Base-by-base conservation (phyloP, 1,284 basidiomycete species). In the Trichosporon faecale region DNA sequence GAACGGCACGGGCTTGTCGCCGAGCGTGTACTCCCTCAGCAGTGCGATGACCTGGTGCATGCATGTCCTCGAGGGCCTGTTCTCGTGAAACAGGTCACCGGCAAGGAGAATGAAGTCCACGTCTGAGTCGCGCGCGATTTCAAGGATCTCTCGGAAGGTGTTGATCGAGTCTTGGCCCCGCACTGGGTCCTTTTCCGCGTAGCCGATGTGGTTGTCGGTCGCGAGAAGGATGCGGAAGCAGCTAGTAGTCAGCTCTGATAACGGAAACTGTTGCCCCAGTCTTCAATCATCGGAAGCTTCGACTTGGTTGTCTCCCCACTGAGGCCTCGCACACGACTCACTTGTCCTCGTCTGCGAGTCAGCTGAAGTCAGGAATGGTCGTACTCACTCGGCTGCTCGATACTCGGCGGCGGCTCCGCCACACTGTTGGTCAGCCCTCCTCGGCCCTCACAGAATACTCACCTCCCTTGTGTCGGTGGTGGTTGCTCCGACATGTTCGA, bases 61-160 rank as follows among this genome's bases (percentile, higher is more conserved):
- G 72, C 92, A 93, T 55, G 94, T 91, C 75, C 95, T 85, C 33
- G 93, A 94, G 0, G 97, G 97, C 73, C 94, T 89, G 82, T 99
- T 99, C 79, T 99, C 97, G 81, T 99, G 97, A 79, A 99, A 99
- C 7, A 99, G 86, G 82, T 99, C 97, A 11, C 97, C 96, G 14
- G 92, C 95, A 1, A 98, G 89, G 2, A 99, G 88, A 68, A 99
- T 88, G 78, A 97, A 93, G 84, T 98, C 95, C 66, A 96, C 95
- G 75, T 97, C 90, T 73, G 94, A 86, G 73, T 95, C 93, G 16
- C 91, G 88, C 0, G 95, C 96, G 4, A 98, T 85, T 79, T 97
- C 89, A 7, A 99, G 85, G 61, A 99, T 93, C 85, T 99, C 97
- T 73, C 88, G 88, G 84, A 99, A 99, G 0, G 95, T 93, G 81